Conservation (phyloP, 2,329 filamentous ascomycete genomes). For the Bipolaris sorokiniana region DNA sequence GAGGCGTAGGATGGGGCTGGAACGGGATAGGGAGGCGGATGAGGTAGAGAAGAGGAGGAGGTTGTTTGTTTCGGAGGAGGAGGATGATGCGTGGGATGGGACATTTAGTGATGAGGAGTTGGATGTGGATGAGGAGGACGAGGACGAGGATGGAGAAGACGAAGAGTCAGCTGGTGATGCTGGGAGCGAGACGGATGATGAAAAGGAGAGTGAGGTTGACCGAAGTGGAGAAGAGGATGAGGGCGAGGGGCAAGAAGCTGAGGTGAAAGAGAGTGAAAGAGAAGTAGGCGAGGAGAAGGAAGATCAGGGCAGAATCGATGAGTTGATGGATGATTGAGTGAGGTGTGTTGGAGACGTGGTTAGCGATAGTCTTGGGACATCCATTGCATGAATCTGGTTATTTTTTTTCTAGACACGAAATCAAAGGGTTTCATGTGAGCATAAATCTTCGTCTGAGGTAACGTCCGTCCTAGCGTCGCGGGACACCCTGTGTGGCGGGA, state of each 20-base stretch:
- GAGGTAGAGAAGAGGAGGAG: not conserved
- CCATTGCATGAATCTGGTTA: no score
- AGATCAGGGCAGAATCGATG: not conserved
- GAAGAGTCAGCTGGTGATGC: not conserved
- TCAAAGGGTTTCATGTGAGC: no score
- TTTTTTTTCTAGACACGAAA: no score
- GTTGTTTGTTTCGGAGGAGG: not conserved
- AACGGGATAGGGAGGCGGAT: not conserved
- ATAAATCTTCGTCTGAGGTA: no score
- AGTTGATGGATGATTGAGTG: not conserved
- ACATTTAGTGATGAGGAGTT: not conserved
- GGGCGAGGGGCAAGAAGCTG: not conserved
- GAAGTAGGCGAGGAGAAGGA: not conserved
- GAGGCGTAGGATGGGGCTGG: not conserved
- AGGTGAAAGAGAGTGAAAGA: not conserved
- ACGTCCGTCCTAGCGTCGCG: slow-evolving; percentile 9
- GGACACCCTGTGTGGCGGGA: slow-evolving; percentile 10
- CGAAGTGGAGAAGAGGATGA: not conserved
- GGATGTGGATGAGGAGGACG: not conserved
- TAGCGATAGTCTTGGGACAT: no score
- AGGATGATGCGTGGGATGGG: not conserved
- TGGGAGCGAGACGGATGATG: not conserved
- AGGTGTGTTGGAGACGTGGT: no score
- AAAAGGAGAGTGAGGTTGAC: not conserved
- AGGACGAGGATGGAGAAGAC: not conserved